These are phyloP conservation scores for Schoenoplectus tabernaemontani DNA, from an alignment of 202 grass and related monocot species.

Conservation along the genomic window DNA sequence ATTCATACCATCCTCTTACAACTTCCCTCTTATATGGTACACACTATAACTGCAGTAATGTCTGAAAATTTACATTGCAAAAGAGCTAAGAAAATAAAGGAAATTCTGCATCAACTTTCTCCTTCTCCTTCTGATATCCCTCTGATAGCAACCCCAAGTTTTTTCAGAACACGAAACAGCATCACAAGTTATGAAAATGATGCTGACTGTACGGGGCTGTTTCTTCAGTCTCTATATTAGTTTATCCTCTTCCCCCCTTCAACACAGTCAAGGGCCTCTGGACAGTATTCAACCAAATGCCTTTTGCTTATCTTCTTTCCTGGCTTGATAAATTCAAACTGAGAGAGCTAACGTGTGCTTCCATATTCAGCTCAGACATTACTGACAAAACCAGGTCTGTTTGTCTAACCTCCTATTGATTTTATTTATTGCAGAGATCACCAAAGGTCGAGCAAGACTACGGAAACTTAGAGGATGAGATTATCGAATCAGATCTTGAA, in stretches of 20 bases:
- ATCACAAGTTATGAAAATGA: not conserved
- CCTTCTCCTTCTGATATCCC: not conserved
- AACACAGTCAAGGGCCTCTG: not conserved
- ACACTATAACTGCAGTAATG: not conserved
- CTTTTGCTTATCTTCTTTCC: not conserved
- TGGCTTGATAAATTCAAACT: not conserved
- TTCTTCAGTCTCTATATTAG: not conserved
- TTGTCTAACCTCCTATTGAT: not conserved
- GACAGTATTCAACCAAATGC: not conserved
- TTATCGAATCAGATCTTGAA: conserved; percentile 40
- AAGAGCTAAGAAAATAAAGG: not conserved
- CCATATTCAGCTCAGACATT: not conserved
- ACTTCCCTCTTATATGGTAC: not conserved
- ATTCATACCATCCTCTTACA: not conserved
- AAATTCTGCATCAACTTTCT: not conserved
- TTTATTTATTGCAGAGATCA: conserved; percentile 15
- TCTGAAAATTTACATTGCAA: not conserved
- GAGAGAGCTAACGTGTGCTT: not conserved
- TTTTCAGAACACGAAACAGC: not conserved
- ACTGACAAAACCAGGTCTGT: not conserved
- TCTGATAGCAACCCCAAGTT: not conserved
- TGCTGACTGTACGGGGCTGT: not conserved
- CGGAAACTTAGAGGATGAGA: conserved; percentile 27
- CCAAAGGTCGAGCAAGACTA: conserved; percentile 6
- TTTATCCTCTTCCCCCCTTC: not conserved